Base-by-base conservation (phyloP, 345 rosid genomes). In the Salix purpurea region DNA sequence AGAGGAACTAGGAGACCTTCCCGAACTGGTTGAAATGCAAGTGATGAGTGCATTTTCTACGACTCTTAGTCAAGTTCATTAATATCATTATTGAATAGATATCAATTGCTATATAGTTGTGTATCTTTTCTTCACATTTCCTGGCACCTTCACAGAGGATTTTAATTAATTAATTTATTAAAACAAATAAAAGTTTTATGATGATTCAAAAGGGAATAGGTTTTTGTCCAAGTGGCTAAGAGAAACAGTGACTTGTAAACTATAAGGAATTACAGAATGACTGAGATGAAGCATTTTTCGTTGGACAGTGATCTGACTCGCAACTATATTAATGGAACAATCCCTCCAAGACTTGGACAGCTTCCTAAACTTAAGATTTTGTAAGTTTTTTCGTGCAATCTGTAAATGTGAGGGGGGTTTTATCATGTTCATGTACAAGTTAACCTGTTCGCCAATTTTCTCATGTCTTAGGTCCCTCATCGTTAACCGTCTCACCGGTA, bases 401-500 rank as follows among this genome's bases (percentile, higher is more conserved):
- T 67, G 13, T 5, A 40, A 40, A 15, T 48, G 10, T 34, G n/a
- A 39, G 37, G 16, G 16, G 60, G 0, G 32, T 62, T 78, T 74
- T 21, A 28, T 28, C n/a, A n/a, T n/a, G 2, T 28, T 58, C 60
- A 24, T 28, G 37, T 67, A 34, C 12, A 50, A 42, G 48, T 13
- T 60, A 58, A 36, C 4, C 67, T n/a, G 56, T 24, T 62, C 37
- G 0, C 12, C 48, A 28, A n/a, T 24, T 64, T 13, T 65, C 70
- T 21, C 68, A 60, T 61, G 48, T 8, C 65, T 71, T 71, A 95
- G 99, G 76, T 82, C 90, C 12, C 50, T 90, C 32, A 8, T 76
- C 0, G 97, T 89, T 75, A 95, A 93, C 83, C 91, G 91, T 67
- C 71, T 95, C 71, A 85, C 70, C 39, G 97, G 97, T 67, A 24